Evolutionary conservation across 176 grass and related monocot species (phyloP).

Genomic region (Canna indica): DNA sequence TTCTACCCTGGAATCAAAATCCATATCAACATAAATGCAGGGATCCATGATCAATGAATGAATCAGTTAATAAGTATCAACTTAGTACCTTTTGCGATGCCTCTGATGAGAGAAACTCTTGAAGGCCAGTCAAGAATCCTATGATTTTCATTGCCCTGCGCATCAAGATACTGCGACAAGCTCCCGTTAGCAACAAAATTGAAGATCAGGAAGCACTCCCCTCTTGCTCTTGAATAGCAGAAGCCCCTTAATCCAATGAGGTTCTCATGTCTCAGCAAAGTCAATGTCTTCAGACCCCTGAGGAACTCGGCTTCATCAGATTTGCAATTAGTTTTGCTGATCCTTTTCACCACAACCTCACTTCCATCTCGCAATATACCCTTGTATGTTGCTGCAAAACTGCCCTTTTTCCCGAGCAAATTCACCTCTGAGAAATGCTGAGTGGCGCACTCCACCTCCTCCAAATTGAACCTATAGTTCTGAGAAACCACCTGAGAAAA

Average conservation of each 20-base stretch:
- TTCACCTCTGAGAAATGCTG: constrained; percentile 90
- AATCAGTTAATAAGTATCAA: not conserved
- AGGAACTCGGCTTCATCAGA: constrained; percentile 79
- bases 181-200: constrained; percentile 80
- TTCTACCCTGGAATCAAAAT: no score
- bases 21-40: constrained; percentile 17
- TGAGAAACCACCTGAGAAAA: constrained; percentile 44
- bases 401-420: constrained; percentile 53
- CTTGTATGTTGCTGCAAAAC: constrained; percentile 43
- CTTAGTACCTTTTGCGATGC: constrained; percentile 68
- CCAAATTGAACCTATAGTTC: constrained; percentile 60
- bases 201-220: constrained; percentile 93
- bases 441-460: constrained; percentile 89
- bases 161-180: constrained; percentile 57
- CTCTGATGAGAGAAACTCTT: constrained; percentile 82
- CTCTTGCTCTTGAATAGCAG: constrained; percentile 79
- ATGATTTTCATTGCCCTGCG: constrained; percentile 7
- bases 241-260: constrained; percentile 61
- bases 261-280: constrained; percentile 65
- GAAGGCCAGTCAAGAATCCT: constrained; percentile 59
- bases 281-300: constrained; percentile 51
- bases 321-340: constrained; percentile 76
- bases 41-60: not conserved
- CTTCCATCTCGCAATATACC: constrained; percentile 77
- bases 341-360: constrained; percentile 52